These are phyloP conservation scores for Multifurca ochricompacta DNA, from an alignment of 768 basidiomycete genomes.

Conservation along the genomic window DNA sequence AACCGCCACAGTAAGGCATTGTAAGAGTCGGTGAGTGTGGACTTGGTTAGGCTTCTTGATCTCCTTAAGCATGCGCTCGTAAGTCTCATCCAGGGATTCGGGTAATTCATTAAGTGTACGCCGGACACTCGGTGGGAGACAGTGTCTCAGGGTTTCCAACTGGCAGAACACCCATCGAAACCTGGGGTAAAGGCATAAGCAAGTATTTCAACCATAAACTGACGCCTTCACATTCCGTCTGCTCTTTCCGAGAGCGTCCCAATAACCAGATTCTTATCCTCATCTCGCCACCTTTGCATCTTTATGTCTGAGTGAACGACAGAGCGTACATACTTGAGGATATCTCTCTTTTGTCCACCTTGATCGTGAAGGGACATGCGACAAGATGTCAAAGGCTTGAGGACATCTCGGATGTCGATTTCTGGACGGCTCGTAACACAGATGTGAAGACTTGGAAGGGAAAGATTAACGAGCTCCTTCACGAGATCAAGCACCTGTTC, in stretches of 20 bases:
- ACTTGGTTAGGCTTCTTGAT: neutral
- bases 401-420: neutral
- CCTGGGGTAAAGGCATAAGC: neutral
- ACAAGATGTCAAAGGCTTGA: neutral
- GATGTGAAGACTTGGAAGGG: neutral
- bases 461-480: neutral
- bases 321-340: neutral
- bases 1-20: neutral
- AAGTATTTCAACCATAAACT: neutral
- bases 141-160: neutral
- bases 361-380: neutral
- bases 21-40: neutral
- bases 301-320: neutral
- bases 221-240: neutral
- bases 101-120: neutral
- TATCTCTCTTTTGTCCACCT: neutral
- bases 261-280: too few relatives aligned
- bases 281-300: too few relatives aligned
- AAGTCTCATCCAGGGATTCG: neutral
- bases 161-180: neutral
- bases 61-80: neutral
- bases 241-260: neutral
- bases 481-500: neutral
- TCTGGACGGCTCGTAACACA: neutral
- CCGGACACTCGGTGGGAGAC: neutral